These are phyloP conservation scores for Ambrosia hybrid DNA, from an alignment of 140 eudicot genomes.

Conservation along the genomic window DNA sequence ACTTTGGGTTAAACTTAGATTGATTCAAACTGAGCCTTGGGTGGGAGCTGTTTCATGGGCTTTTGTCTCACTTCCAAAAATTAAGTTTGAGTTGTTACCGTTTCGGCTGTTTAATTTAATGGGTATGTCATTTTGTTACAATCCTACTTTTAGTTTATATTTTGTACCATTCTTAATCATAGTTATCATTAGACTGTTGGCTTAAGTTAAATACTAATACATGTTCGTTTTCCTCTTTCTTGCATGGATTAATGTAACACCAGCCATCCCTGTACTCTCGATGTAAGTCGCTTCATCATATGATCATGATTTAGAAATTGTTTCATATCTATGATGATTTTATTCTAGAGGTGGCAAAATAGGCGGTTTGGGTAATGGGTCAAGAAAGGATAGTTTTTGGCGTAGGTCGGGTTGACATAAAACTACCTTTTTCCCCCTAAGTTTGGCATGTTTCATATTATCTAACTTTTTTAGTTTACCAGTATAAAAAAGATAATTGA, in stretches of 20 bases:
- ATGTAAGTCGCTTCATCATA: conserved; percentile 57
- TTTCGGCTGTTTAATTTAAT: conserved; percentile 58
- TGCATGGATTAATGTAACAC: conserved; percentile 40
- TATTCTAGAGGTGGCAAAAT: background rate
- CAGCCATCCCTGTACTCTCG: conserved; percentile 92
- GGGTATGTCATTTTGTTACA: conserved; percentile 50
- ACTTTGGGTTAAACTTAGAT: conserved; percentile 67
- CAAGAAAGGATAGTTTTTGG: background rate
- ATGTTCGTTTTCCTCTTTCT: conserved; percentile 22
- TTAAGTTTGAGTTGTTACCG: conserved; percentile 46
- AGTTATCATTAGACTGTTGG: background rate
- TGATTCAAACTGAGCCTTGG: conserved; percentile 44
- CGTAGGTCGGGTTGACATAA: background rate
- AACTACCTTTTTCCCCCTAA: background rate
- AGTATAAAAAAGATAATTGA: too few relatives aligned
- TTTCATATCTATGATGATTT: background rate
- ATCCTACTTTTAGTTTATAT: background rate
- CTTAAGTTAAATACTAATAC: conserved; percentile 12
- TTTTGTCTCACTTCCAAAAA: conserved; percentile 46
- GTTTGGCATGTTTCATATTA: too few relatives aligned
- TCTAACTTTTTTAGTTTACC: too few relatives aligned
- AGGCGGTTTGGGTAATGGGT: background rate
- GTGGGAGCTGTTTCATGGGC: conserved; percentile 51
- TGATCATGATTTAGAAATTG: conserved; percentile 7
- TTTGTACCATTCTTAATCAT: background rate